These are phyloP conservation scores for Dioscorea cayenensis DNA, from an alignment of 116 monocot species.

Conservation along the genomic window DNA sequence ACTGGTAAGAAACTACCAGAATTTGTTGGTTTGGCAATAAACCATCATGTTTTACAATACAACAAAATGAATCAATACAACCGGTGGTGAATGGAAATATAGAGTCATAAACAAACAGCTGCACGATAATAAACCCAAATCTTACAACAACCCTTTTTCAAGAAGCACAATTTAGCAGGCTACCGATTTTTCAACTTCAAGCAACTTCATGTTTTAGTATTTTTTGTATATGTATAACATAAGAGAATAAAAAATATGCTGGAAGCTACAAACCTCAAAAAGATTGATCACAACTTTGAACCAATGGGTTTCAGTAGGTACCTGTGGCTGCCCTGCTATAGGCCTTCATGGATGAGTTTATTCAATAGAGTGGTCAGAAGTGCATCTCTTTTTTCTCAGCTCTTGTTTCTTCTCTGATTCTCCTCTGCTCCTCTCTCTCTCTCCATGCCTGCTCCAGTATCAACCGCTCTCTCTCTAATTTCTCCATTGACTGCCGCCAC, in stretches of 20 bases:
- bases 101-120: not conserved
- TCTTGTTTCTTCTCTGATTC: slow-evolving; percentile 75
- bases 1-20: no score
- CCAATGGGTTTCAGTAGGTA: no score
- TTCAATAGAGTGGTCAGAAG: slow-evolving; percentile 71
- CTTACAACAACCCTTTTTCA: not conserved
- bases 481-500: slow-evolving; percentile 93
- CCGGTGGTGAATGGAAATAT: no score
- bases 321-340: not conserved
- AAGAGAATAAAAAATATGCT: no score
- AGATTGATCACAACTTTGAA: no score
- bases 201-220: not conserved
- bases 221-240: not conserved
- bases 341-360: slow-evolving; percentile 66
- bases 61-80: no score
- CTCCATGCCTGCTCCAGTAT: slow-evolving; percentile 83
- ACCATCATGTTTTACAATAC: no score
- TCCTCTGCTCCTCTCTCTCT: slow-evolving; percentile 90
- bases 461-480: slow-evolving; percentile 86
- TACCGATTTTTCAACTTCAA: not conserved
- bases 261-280: no score
- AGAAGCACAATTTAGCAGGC: not conserved
- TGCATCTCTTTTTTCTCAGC: slow-evolving; percentile 84
- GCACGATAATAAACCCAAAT: not conserved
- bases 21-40: no score